These are phyloP conservation scores for Galerina marginata DNA, from an alignment of 768 basidiomycete species.

Conservation along the genomic window DNA sequence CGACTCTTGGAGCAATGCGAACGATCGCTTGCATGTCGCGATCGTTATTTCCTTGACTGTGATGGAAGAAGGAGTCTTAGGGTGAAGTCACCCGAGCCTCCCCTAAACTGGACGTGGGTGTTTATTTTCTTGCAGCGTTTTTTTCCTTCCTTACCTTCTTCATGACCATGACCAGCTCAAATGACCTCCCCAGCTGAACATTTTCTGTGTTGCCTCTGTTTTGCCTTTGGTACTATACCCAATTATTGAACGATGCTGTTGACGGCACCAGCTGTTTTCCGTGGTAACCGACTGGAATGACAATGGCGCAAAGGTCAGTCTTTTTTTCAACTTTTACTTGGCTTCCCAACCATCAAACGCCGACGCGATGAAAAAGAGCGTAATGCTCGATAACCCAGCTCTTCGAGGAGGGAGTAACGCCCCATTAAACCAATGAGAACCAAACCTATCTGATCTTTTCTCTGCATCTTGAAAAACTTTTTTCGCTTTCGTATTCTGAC, in stretches of 20 bases:
- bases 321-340: neutral
- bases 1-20: too few relatives aligned
- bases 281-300: neutral
- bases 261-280: neutral
- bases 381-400: slow-evolving; percentile 91
- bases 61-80: too few relatives aligned
- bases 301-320: neutral
- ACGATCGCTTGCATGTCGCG: too few relatives aligned
- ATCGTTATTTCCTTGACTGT: too few relatives aligned
- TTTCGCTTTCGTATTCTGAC: neutral
- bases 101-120: slow-evolving; percentile 9
- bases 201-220: neutral
- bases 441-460: slow-evolving; percentile 46
- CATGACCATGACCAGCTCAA: neutral
- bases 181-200: neutral
- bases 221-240: neutral
- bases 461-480: neutral
- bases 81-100: neutral
- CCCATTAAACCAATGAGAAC: slow-evolving; percentile 74
- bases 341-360: neutral
- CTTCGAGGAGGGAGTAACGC: slow-evolving; percentile 95
- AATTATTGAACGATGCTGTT: neutral
- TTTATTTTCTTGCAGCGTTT: neutral
- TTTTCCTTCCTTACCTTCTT: neutral
- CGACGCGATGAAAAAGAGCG: slow-evolving; percentile 77